A percentile compares a stretch with the other conserved stretches of the same genome.
Conservation (phyloP, 2,329 filamentous ascomycete species). For the Hypoxylon sp. region DNA sequence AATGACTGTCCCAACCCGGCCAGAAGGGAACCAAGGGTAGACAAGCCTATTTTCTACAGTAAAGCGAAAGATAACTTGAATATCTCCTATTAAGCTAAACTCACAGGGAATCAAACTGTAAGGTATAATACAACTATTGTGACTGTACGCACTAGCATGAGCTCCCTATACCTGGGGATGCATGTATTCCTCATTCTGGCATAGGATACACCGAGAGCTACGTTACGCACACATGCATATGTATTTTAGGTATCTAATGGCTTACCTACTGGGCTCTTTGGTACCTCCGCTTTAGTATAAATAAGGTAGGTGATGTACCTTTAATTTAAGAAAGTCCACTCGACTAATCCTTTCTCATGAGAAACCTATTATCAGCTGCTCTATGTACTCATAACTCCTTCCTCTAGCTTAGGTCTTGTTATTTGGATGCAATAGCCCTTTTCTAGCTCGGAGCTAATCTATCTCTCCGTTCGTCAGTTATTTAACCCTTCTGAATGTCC, state of each 20-base stretch:
- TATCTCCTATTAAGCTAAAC: neutral
- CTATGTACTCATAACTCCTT: neutral
- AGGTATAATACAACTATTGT: neutral
- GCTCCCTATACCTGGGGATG: neutral
- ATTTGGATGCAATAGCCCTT: neutral
- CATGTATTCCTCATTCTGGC: neutral
- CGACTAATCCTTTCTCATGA: neutral
- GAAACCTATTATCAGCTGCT: neutral
- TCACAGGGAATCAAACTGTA: neutral
- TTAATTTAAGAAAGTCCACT: neutral
- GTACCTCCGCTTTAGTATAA: neutral
- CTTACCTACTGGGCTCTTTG: no score
- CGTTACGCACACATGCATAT: no score
- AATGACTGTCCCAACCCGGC: neutral
- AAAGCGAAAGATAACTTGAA: neutral
- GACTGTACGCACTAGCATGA: neutral
- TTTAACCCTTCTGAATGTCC: neutral
- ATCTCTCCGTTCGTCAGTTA: neutral
- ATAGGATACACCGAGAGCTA: neutral
- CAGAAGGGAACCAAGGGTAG: neutral
- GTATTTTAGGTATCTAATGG: no score
- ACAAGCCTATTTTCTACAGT: neutral
- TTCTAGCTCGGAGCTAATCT: neutral
- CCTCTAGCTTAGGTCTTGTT: neutral
- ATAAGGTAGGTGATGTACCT: neutral